These are phyloP conservation scores for Volvariella surrecta DNA, from an alignment of 1,284 basidiomycete species.

Conservation along the genomic window DNA sequence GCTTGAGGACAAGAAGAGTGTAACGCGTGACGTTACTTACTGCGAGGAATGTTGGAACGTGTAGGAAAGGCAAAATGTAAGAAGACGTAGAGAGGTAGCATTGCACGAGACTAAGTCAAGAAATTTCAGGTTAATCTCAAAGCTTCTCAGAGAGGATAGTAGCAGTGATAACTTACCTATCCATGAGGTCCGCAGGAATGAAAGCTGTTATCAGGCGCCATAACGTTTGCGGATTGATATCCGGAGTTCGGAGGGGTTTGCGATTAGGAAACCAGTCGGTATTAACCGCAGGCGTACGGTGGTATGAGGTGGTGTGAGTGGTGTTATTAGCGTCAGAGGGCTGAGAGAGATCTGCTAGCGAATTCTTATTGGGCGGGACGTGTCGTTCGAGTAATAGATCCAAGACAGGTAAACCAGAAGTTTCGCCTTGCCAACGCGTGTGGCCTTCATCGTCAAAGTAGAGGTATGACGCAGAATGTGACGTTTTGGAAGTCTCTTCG, in stretches of 20 bases:
- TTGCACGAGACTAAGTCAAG: constrained; percentile 53
- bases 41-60: constrained; percentile 80
- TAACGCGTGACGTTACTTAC: constrained; percentile 35
- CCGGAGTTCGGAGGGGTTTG: constrained; percentile 50
- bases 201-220: constrained; percentile 70
- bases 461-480: constrained; percentile 65
- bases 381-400: constrained; percentile 67
- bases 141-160: constrained; percentile 1
- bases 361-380: constrained; percentile 13
- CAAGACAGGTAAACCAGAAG: constrained; percentile 80
- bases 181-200: constrained; percentile 84
- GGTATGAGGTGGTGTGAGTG: not conserved
- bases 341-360: constrained; percentile 8
- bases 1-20: constrained; percentile 1
- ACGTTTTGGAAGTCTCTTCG: constrained; percentile 52
- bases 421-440: constrained; percentile 83
- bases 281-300: constrained; percentile 17
- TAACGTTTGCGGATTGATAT: constrained; percentile 70
- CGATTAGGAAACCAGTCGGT: constrained; percentile 74
- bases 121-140: not conserved
- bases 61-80: constrained; percentile 84
- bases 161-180: constrained; percentile 39
- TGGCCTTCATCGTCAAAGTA: constrained; percentile 80
- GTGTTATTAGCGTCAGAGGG: not conserved
- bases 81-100: constrained; percentile 86